phyloP scores from a whole-genome alignment of 148 eudicot genomes.

The Persicaria maculosa region DNA sequence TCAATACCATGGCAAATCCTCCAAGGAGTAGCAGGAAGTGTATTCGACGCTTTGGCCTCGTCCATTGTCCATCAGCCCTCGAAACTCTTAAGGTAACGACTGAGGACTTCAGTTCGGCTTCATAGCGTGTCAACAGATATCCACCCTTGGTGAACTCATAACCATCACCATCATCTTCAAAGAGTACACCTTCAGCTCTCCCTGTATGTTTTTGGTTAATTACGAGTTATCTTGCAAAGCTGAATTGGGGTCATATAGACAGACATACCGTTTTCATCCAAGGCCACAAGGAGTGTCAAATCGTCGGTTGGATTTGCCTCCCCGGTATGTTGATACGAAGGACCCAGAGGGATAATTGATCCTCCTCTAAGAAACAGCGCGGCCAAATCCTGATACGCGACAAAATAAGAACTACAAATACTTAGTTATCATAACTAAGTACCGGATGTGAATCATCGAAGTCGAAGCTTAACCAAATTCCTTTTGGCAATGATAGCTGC shows the following conservation, averaged over 20 bases:
- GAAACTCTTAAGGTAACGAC: slow-evolving; percentile 59
- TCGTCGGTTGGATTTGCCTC: slow-evolving; percentile 76
- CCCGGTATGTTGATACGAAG: slow-evolving; percentile 70
- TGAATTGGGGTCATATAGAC: background rate
- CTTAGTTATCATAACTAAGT: slow-evolving; percentile 5
- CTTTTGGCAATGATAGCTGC: slow-evolving; percentile 61
- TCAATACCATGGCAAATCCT: slow-evolving; percentile 50
- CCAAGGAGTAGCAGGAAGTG: slow-evolving; percentile 74
- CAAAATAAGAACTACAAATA: background rate
- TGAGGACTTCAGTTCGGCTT: slow-evolving; percentile 73
- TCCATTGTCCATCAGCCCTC: slow-evolving; percentile 73
- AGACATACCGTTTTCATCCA: slow-evolving; percentile 70
- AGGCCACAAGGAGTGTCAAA: slow-evolving; percentile 67
- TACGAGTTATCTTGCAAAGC: background rate
- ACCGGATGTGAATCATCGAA: slow-evolving; percentile 97
- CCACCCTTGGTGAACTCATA: slow-evolving; percentile 71
- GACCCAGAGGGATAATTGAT: slow-evolving; percentile 73
- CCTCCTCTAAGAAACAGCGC: slow-evolving; percentile 78
- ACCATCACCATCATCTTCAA: slow-evolving; percentile 98
- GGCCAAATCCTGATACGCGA: slow-evolving; percentile 60
- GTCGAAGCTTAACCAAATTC: slow-evolving; percentile 87
- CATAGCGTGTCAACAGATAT: slow-evolving; percentile 72
- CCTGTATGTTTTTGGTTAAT: slow-evolving; percentile 35
- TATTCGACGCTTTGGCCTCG: slow-evolving; percentile 73
- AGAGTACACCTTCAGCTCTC: slow-evolving; percentile 82